Evolutionary conservation across 192 early-diverging fungal genomes (phyloP).

Genomic region (Spizellomyces punctatus): DNA sequence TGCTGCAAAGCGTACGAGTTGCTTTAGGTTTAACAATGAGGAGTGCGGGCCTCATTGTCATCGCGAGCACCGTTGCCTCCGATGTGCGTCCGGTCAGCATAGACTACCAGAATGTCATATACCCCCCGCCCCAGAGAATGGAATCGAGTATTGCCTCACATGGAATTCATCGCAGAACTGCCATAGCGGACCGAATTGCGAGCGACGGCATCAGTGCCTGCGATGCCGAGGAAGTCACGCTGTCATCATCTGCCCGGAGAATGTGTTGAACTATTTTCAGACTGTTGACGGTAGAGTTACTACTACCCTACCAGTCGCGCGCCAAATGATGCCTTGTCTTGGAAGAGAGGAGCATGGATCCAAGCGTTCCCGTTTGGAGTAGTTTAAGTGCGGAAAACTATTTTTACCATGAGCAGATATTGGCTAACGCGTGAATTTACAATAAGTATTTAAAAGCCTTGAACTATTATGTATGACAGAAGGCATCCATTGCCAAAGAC

Average conservation of each 20-base stretch:
- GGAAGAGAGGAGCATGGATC: no score
- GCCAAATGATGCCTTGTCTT: no score
- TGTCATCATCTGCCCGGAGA: slow-evolving; percentile 19
- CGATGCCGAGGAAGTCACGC: slow-evolving; percentile 14
- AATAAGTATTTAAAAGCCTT: no score
- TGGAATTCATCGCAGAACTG: slow-evolving; percentile 23
- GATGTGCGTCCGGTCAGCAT: slow-evolving; percentile 10
- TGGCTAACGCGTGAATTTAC: no score
- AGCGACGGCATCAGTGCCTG: slow-evolving; percentile 16
- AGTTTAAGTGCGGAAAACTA: no score
- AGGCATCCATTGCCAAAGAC: no score
- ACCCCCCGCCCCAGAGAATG: neutral
- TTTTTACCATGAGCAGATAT: no score
- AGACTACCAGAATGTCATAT: neutral
- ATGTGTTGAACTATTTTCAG: slow-evolving; percentile 4
- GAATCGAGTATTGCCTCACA: slow-evolving; percentile 17
- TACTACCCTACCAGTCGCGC: no score
- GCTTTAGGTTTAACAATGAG: slow-evolving; percentile 24
- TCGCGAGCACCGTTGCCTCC: slow-evolving; percentile 24
- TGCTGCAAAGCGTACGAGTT: slow-evolving; percentile 3
- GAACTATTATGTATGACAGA: no score
- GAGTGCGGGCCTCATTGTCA: neutral
- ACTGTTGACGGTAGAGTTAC: neutral
- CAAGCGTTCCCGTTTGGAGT: no score
- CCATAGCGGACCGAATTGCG: slow-evolving; percentile 8